Evolutionary conservation across 2,329 filamentous ascomycete species (phyloP), one percentile per base, ranked within the genome.

Genomic region (Pseudogymnoascus sp.): DNA sequence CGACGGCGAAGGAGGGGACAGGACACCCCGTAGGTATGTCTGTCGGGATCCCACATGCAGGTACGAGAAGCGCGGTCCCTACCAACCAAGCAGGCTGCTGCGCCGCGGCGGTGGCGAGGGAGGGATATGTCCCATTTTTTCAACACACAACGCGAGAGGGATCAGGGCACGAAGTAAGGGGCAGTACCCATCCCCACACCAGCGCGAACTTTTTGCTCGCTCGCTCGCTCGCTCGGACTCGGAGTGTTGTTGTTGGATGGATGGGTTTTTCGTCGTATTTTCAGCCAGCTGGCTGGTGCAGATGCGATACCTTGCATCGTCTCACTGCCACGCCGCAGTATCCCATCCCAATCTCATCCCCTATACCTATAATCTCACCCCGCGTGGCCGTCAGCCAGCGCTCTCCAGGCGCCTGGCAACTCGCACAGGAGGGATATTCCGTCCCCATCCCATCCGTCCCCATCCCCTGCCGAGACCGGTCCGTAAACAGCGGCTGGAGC

Each of bases 1-100:
- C n/a, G 26, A 6, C 4, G 26, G 26, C 26, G 26, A 29, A 29
- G 7, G 26, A 29, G 29, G 29, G 8, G 29, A 31, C 29, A 34
- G 14, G 34, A 16, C n/a, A 18, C n/a, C 26, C 29, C 40, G 40
- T 42, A 18, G 8, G 14, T 8, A 29, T 29, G 23, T n/a, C 12
- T 12, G 31, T 34, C n/a, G 51, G 51, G 26, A 57, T 57, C 51
- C 51, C 26, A n/a, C 51, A 57, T 57, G 51, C 51, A 57, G 51
- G 51, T 57, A 57, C 51, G 51, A 57, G 16, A 47, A 57, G n/a
- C 26, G 40, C n/a, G 47, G 6, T 7, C 23, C 21, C 18, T 8
- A 23, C 12, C 12, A n/a, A 7, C n/a, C n/a, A n/a, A n/a, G 21
- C 45, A 23, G 23, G 23, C 5, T 57, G 47, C 47, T 57, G 51